Evolutionary conservation across 2,329 filamentous ascomycete genomes (phyloP), one percentile per base, ranked within the genome.

Genomic region (Colletotrichum gigasporum): DNA sequence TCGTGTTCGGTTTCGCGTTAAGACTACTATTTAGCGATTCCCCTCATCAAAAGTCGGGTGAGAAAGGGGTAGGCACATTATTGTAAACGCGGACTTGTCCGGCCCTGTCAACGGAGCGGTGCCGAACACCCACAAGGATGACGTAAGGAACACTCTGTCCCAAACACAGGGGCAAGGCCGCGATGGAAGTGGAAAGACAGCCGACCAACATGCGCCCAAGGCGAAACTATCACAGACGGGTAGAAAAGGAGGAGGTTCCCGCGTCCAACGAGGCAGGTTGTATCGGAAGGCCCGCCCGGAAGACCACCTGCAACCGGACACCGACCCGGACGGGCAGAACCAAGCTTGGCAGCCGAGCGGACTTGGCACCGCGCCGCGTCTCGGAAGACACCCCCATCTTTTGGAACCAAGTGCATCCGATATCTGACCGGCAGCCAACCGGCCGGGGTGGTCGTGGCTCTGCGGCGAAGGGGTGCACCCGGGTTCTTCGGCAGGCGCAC

Each of bases 121-220:
- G 50, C 50, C 39, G 30, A n/a, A 30, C 18, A 54, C 24, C 24
- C 39, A 39, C 24, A 7, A n/a, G 22, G 16, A 11, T 61, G 39
- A 54, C 48, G 48, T 41, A 47, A 54, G 48, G 28, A 54, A 35
- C 24, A 41, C 22, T 54, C 18, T 55, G 9, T 55, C 8, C 26
- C 12, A 48, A 47, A 55, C 57, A 61, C 39, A 30, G 24, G 30
- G 39, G 50, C 18, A 37, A 14, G 20, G 22, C 30, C n/a, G 9
- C 16, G 26, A 34, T 37, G 22, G 47, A 55, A 14, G 12, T n/a
- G 57, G 24, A 24, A 55, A 9, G 14, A n/a, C 16, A 10, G 6
- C 41, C 14, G 30, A 14, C 24, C n/a, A n/a, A n/a, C n/a, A n/a
- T n/a, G n/a, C n/a, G n/a, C n/a, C n/a, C n/a, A n/a, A n/a, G n/a